phyloP scores from a whole-genome alignment of 257 asterid genomes.

The Linaria vulgaris region DNA sequence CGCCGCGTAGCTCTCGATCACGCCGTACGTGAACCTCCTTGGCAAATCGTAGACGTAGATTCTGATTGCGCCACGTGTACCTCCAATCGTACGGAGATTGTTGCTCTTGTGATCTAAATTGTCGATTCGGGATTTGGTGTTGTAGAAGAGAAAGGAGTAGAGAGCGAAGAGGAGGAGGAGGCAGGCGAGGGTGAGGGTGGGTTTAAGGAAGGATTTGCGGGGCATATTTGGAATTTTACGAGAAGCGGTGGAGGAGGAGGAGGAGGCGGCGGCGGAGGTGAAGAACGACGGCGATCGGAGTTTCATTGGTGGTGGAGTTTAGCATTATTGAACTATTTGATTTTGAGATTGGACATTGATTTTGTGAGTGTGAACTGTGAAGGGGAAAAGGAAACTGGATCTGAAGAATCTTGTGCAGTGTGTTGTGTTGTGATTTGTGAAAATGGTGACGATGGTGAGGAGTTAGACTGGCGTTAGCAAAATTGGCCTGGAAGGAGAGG shows the following conservation, averaged over 20 bases:
- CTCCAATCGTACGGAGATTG: slow-evolving; percentile 2
- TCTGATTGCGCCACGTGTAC: slow-evolving; percentile 28
- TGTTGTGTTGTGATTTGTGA: not conserved
- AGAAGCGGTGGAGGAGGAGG: slow-evolving; percentile 23
- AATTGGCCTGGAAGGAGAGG: not conserved
- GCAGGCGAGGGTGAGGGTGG: slow-evolving; percentile 51
- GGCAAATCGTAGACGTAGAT: slow-evolving; percentile 83
- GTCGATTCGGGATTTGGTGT: slow-evolving; percentile 5
- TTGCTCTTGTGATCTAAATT: slow-evolving; percentile 1
- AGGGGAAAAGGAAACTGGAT: not conserved
- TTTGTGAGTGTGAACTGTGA: slow-evolving; percentile 2
- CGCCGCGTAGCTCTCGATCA: slow-evolving; percentile 78
- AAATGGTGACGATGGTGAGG: not conserved
- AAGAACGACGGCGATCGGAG: slow-evolving; percentile 44
- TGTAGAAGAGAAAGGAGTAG: slow-evolving; percentile 50
- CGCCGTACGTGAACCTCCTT: slow-evolving; percentile 81
- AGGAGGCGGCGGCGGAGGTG: slow-evolving; percentile 25
- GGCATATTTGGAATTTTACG: slow-evolving; percentile 44
- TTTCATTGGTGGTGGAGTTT: slow-evolving; percentile 34
- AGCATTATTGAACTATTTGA: slow-evolving; percentile 1
- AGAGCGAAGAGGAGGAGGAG: slow-evolving; percentile 49
- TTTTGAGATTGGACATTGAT: not conserved
- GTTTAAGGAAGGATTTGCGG: slow-evolving; percentile 58
- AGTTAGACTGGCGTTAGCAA: slow-evolving; percentile 3
- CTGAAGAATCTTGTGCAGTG: slow-evolving; percentile 3